phyloP scores from a whole-genome alignment of 257 asterid species.

The Paraleonurus japonicus region DNA sequence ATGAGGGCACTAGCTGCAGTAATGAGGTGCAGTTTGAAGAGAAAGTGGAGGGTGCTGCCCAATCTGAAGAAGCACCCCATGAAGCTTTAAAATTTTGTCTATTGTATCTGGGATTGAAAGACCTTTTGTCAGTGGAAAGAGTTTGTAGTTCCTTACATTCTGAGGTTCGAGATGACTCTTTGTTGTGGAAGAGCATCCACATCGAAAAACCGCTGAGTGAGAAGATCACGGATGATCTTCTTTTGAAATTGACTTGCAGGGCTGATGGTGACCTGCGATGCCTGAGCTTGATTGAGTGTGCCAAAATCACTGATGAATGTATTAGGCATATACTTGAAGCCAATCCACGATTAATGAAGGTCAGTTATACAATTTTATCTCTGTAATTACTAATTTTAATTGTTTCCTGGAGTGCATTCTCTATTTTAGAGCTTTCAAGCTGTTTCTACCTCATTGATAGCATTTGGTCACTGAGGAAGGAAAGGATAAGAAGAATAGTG shows the following conservation, averaged over 20 bases:
- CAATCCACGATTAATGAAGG: slow-evolving; percentile 75
- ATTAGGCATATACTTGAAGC: slow-evolving; percentile 61
- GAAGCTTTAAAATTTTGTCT: slow-evolving; percentile 44
- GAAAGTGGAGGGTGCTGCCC: slow-evolving; percentile 34
- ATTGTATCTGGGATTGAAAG: slow-evolving; percentile 62
- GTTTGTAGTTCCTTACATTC: slow-evolving; percentile 61
- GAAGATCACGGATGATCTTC: slow-evolving; percentile 66
- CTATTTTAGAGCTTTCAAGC: not conserved
- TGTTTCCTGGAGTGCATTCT: not conserved
- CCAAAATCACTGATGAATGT: slow-evolving; percentile 65
- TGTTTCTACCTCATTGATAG: not conserved
- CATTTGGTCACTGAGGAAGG: not conserved
- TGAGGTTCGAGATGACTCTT: slow-evolving; percentile 53
- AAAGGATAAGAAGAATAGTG: not conserved
- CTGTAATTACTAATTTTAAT: not conserved
- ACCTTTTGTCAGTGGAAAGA: slow-evolving; percentile 65
- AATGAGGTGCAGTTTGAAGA: slow-evolving; percentile 24
- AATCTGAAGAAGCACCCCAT: slow-evolving; percentile 49
- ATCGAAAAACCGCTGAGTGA: slow-evolving; percentile 67
- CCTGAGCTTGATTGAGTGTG: slow-evolving; percentile 67
- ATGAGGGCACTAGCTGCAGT: slow-evolving; percentile 33
- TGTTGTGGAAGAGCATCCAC: slow-evolving; percentile 69
- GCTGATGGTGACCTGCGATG: slow-evolving; percentile 67
- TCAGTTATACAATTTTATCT: slow-evolving; percentile 25
- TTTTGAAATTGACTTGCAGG: slow-evolving; percentile 49